These are phyloP conservation scores for Emergomyces africanus DNA, from an alignment of 2,329 filamentous ascomycete genomes.

Conservation along the genomic window DNA sequence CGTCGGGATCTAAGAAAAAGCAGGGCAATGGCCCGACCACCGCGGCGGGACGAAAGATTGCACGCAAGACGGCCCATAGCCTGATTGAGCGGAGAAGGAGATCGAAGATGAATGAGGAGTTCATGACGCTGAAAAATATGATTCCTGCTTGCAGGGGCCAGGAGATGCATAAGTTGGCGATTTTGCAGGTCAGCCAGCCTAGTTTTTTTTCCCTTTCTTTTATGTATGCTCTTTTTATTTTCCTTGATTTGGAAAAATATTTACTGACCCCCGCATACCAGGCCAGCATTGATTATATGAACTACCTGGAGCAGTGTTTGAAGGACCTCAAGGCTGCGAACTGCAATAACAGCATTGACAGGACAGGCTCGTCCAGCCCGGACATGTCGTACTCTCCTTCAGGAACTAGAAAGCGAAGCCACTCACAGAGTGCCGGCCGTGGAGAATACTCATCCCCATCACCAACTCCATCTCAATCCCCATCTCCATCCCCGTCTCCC, in stretches of 20 bases:
- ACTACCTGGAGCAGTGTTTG: conserved; percentile 85
- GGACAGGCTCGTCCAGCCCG: not conserved
- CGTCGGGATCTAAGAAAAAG: conserved; percentile 53
- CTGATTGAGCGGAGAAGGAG: conserved; percentile 79
- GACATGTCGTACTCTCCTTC: conserved; percentile 21
- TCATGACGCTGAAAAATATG: conserved; percentile 84
- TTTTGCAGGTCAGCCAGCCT: conserved; percentile 58
- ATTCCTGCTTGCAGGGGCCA: conserved; percentile 86
- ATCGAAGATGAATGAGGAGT: conserved; percentile 99
- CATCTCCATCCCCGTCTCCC: conserved; percentile 4
- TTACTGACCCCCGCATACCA: conserved; percentile 25
- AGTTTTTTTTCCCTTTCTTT: not conserved
- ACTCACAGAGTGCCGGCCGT: conserved; percentile 5
- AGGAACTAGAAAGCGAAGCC: conserved; percentile 2
- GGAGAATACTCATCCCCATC: conserved; percentile 8
- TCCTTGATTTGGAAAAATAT: too few relatives aligned
- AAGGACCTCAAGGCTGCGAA: conserved; percentile 55
- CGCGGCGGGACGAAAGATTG: conserved; percentile 84
- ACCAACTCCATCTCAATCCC: conserved; percentile 2
- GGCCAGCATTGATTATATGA: conserved; percentile 93
- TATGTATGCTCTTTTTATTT: conserved; percentile 7
- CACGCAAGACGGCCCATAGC: conserved; percentile 90
- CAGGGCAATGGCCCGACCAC: conserved; percentile 56
- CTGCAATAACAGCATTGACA: not conserved
- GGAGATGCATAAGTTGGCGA: conserved; percentile 97